phyloP scores from a whole-genome alignment of 495 filamentous ascomycete genomes.

The Thermothielavioides terrestris region DNA sequence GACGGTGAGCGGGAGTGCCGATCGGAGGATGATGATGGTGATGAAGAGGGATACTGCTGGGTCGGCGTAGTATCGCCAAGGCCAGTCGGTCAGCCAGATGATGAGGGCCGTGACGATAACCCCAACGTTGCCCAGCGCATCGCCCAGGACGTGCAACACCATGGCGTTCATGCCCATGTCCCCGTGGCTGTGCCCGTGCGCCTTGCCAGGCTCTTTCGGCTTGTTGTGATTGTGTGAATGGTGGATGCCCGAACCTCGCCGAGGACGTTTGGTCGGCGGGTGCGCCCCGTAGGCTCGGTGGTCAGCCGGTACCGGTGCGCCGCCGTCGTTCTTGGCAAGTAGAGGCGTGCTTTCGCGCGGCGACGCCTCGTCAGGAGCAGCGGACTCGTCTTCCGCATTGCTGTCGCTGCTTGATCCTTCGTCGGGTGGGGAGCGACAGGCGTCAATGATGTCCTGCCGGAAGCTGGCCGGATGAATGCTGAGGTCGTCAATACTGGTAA shows the following conservation, averaged over 20 bases:
- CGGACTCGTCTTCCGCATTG: constrained; percentile 43
- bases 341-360: constrained; percentile 42
- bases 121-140: constrained; percentile 93
- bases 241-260: constrained; percentile 43
- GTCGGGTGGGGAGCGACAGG: constrained; percentile 42
- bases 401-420: constrained; percentile 44
- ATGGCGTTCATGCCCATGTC: constrained; percentile 98
- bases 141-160: constrained; percentile 90
- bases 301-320: no score
- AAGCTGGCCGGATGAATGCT: constrained; percentile 84
- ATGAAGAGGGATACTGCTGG: constrained; percentile 93
- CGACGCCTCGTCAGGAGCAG: constrained; percentile 8
- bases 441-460: constrained; percentile 81
- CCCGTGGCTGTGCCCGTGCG: constrained; percentile 64
- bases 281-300: no score
- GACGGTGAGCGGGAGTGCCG: constrained; percentile 84
- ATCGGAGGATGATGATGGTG: constrained; percentile 85
- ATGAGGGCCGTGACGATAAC: constrained; percentile 88
- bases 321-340: constrained; percentile 14
- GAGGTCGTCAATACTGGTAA: constrained; percentile 60
- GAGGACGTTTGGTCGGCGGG: constrained; percentile 17
- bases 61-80: constrained; percentile 67
- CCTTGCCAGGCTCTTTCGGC: constrained; percentile 54
- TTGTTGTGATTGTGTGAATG: constrained; percentile 71
- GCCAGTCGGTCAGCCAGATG: constrained; percentile 74